Conservation (phyloP, 2,329 filamentous ascomycete genomes). For the Ophiostoma novo-ulmi region DNA sequence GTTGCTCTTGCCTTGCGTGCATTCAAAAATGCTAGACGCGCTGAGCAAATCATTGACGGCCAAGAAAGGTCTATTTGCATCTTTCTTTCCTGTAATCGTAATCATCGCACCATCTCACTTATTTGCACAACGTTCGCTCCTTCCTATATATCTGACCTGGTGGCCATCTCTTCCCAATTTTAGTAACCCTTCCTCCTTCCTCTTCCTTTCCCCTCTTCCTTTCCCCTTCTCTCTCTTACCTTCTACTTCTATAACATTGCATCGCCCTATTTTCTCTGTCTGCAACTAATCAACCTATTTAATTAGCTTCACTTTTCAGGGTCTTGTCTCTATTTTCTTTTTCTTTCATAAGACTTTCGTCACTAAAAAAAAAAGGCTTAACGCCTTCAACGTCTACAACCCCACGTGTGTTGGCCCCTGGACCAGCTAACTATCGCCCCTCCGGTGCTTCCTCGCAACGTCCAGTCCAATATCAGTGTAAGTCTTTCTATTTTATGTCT, state of each 20-base stretch:
- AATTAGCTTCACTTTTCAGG: neutral
- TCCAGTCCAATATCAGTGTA: neutral
- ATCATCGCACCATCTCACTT: slow-evolving; percentile 3
- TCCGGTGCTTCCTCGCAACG: neutral
- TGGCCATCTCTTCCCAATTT: neutral
- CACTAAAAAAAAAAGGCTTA: neutral
- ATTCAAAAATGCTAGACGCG: neutral
- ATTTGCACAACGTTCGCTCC: neutral
- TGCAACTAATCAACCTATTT: neutral
- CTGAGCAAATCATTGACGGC: neutral
- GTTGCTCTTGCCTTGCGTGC: neutral
- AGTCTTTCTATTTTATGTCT: neutral
- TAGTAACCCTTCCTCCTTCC: neutral
- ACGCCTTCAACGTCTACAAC: neutral
- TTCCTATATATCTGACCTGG: neutral
- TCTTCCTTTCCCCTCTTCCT: neutral
- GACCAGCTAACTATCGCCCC: neutral
- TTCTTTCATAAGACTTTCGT: neutral
- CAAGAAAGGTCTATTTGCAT: neutral
- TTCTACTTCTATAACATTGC: neutral
- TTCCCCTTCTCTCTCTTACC: neutral
- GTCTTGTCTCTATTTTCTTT: neutral
- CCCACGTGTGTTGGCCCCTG: neutral
- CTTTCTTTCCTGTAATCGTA: neutral
- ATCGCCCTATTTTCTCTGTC: neutral